These are phyloP conservation scores for Nakazawaea wyomingensis DNA, from an alignment of 805 yeast species.

Conservation along the genomic window DNA sequence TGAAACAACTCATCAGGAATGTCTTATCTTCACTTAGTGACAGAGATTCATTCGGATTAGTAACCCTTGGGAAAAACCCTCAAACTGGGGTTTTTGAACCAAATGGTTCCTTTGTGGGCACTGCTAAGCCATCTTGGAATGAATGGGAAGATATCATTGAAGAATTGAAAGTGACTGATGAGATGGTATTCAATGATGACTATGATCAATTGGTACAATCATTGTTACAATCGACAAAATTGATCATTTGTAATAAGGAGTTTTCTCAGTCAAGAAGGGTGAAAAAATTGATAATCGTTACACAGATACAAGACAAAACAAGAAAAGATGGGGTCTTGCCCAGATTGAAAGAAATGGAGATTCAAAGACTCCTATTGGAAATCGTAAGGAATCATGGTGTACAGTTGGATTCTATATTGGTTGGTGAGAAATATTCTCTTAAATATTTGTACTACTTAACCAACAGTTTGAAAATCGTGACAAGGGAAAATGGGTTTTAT, in stretches of 20 bases:
- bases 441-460: slow-evolving; percentile 3
- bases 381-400: not conserved
- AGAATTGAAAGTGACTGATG: not conserved
- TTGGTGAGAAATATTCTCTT: slow-evolving; percentile 1
- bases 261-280: not conserved
- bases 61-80: slow-evolving; percentile 10
- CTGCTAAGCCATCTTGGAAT: slow-evolving; percentile 3
- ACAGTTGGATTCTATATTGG: not conserved
- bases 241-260: slow-evolving; percentile 1
- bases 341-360: not conserved
- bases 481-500: not conserved
- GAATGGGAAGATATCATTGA: slow-evolving; percentile 11
- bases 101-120: slow-evolving; percentile 8
- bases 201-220: not conserved
- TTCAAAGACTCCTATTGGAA: not conserved
- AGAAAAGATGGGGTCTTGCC: not conserved
- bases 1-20: not conserved
- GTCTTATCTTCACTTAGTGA: not conserved
- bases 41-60: slow-evolving; percentile 10
- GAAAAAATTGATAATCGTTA: slow-evolving; percentile 3
- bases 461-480: slow-evolving; percentile 4
- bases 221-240: not conserved
- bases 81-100: not conserved
- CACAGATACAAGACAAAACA: not conserved
- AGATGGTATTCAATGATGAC: not conserved